Percentiles rank a stretch among this genome's conserved stretches.
These are phyloP conservation scores for Pezicula rhizophila DNA, from an alignment of 2,329 filamentous ascomycete genomes.

Conservation along the genomic window DNA sequence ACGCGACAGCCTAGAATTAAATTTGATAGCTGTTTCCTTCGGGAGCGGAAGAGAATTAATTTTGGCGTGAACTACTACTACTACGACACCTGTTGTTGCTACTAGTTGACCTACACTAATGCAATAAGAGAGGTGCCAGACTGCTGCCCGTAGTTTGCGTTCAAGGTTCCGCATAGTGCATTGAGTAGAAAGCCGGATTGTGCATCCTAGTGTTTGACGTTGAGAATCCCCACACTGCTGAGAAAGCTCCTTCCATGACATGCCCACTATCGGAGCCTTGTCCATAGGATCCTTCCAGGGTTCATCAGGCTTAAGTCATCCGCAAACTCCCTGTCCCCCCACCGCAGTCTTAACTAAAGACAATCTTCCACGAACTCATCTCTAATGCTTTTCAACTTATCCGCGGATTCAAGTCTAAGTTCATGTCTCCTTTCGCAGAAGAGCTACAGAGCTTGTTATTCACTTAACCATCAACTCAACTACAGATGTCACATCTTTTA, in stretches of 20 bases:
- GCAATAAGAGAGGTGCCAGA: too few relatives aligned
- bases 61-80: not conserved
- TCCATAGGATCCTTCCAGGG: conserved; percentile 23
- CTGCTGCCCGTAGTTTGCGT: conserved; percentile 1
- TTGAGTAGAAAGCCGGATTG: conserved; percentile 23
- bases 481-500: too few relatives aligned
- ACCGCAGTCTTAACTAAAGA: conserved; percentile 9
- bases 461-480: too few relatives aligned
- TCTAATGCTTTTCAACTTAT: too few relatives aligned
- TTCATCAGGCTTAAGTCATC: conserved; percentile 16
- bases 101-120: not conserved
- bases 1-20: conserved; percentile 10
- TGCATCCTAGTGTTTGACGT: conserved; percentile 27
- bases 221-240: conserved; percentile 25
- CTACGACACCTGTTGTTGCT: too few relatives aligned
- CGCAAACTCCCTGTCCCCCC: conserved; percentile 11
- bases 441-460: too few relatives aligned
- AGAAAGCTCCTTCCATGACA: conserved; percentile 20
- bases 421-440: too few relatives aligned
- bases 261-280: conserved; percentile 24
- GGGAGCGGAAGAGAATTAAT: conserved; percentile 11
- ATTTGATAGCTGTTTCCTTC: conserved; percentile 10
- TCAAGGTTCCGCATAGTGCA: conserved; percentile 23
- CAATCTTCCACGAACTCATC: too few relatives aligned
- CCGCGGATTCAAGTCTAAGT: too few relatives aligned